Percentiles rank a stretch among this genome's conserved stretches.
phyloP scores from a whole-genome alignment of 78 protist genomes.

The Pigoraptor vietnamica region DNA sequence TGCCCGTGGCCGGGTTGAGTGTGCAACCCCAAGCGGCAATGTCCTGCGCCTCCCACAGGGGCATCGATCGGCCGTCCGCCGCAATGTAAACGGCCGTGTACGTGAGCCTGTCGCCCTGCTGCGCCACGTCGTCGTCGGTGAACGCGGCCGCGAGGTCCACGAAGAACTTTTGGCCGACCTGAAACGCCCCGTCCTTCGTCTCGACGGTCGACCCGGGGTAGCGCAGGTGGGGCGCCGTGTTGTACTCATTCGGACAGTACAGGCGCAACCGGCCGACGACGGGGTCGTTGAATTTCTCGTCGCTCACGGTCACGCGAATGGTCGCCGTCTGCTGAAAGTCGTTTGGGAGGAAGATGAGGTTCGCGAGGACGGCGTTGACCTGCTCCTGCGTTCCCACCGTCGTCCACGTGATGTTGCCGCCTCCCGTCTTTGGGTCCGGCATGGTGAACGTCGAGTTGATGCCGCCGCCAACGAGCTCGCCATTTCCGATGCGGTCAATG shows the following conservation, averaged over 20 bases:
- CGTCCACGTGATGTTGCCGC: not conserved
- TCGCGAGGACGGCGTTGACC: not conserved
- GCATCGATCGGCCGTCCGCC: not conserved
- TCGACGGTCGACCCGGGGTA: not conserved
- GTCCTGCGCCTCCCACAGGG: not conserved
- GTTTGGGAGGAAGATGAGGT: not conserved
- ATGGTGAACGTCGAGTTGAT: not conserved
- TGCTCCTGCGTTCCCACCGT: not conserved
- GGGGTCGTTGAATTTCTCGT: not conserved
- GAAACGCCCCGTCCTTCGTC: not conserved
- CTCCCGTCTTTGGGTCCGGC: no score
- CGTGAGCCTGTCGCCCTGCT: not conserved
- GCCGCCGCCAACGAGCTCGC: not conserved
- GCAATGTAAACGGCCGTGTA: not conserved
- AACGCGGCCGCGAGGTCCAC: not conserved
- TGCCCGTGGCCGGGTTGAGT: not conserved
- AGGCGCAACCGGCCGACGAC: not conserved
- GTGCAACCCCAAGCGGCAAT: not conserved
- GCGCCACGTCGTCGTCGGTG: not conserved
- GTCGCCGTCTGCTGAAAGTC: not conserved
- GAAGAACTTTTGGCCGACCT: not conserved
- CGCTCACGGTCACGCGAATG: not conserved
- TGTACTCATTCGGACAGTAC: not conserved
- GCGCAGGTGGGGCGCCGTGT: not conserved
- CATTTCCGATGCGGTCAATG: not conserved